These are phyloP conservation scores for Yamadazyma aaseri DNA, from an alignment of 1,139 yeast genomes.

Conservation along the genomic window DNA sequence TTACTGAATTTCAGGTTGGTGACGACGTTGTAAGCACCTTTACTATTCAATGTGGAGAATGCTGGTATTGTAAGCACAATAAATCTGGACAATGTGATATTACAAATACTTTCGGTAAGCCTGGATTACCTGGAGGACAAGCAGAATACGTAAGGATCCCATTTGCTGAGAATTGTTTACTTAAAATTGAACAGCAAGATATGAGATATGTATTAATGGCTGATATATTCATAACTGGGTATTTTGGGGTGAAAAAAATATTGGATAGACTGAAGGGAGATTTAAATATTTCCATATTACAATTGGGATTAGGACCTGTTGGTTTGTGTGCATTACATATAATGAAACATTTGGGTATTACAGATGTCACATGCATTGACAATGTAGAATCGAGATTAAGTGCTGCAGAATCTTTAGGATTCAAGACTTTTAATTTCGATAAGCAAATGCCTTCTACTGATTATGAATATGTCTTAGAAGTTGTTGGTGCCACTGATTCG, in stretches of 20 bases:
- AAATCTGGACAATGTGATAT: conserved; percentile 51
- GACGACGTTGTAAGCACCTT: conserved; percentile 51
- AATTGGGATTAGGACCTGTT: conserved; percentile 67
- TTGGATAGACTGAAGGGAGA: conserved; percentile 31
- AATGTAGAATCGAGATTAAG: conserved; percentile 47
- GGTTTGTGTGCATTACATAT: conserved; percentile 55
- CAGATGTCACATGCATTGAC: conserved; percentile 50
- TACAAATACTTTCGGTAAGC: conserved; percentile 56
- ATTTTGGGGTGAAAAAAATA: conserved; percentile 54
- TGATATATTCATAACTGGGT: conserved; percentile 67
- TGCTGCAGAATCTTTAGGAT: conserved; percentile 48
- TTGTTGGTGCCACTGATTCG: conserved; percentile 55
- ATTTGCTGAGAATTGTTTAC: conserved; percentile 50
- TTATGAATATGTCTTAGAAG: conserved; percentile 59
- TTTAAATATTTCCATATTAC: conserved; percentile 41
- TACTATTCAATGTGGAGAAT: conserved; percentile 55
- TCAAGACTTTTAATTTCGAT: conserved; percentile 43
- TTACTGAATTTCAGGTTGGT: conserved; percentile 37
- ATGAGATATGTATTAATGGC: conserved; percentile 58
- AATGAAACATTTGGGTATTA: conserved; percentile 46
- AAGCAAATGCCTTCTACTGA: conserved; percentile 18
- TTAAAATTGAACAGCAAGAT: conserved; percentile 32
- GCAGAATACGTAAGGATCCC: conserved; percentile 63
- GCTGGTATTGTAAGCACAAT: conserved; percentile 56
- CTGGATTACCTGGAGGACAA: conserved; percentile 57